Percentiles rank a stretch among this genome's conserved stretches.
Conservation (phyloP, 1,139 yeast genomes). For the Candida sanyaensis region DNA sequence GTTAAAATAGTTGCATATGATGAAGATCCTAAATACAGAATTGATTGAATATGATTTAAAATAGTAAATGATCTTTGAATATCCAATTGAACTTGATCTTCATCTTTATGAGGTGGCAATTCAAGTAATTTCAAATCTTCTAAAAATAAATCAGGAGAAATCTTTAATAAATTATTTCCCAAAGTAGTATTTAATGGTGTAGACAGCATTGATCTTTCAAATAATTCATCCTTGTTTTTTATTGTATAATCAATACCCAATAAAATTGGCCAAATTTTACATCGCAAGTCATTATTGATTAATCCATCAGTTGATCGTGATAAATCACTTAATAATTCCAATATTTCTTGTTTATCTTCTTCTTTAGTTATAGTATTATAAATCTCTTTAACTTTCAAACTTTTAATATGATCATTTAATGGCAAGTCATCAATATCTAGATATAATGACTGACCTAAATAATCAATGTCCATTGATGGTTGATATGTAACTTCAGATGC, state of each 20-base stretch:
- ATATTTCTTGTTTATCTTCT: conserved; percentile 7
- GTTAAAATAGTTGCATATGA: conserved; percentile 39
- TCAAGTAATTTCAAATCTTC: conserved; percentile 29
- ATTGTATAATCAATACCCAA: conserved; percentile 21
- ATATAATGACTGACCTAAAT: conserved; percentile 51
- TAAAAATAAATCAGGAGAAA: conserved; percentile 18
- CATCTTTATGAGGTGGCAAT: conserved; percentile 61
- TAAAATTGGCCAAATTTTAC: conserved; percentile 50
- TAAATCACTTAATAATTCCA: conserved; percentile 30
- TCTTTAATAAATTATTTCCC: conserved; percentile 4
- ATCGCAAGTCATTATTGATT: conserved; percentile 40
- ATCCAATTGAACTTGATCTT: conserved; percentile 77
- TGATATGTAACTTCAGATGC: conserved; percentile 5
- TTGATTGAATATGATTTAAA: conserved; percentile 31
- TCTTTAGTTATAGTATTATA: conserved; percentile 20
- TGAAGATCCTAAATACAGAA: conserved; percentile 16
- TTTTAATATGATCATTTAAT: conserved; percentile 35
- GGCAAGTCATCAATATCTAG: conserved; percentile 39
- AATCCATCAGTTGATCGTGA: conserved; percentile 53
- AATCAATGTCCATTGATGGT: conserved; percentile 42
- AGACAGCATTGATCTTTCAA: neutral
- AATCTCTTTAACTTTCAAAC: conserved; percentile 40
- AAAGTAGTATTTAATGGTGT: conserved; percentile 3
- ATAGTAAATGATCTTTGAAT: conserved; percentile 68
- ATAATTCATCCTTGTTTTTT: neutral